A percentile compares a stretch with the other conserved stretches of the same genome.
Evolutionary conservation across 2,329 filamentous ascomycete species (phyloP).

Genomic region (Cercospora zeina): DNA sequence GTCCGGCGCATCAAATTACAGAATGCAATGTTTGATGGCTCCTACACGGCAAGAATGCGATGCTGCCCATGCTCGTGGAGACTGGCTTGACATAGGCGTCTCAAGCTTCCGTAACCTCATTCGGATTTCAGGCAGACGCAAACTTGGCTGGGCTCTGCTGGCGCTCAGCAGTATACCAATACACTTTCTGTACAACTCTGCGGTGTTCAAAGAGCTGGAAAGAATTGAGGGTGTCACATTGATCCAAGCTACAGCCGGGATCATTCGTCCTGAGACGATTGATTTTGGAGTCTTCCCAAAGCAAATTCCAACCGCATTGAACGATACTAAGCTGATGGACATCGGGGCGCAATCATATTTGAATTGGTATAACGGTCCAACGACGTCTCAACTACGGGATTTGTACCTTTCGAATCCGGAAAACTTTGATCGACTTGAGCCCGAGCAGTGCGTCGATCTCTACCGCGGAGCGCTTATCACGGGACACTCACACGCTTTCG

Average conservation of each 20-base stretch:
- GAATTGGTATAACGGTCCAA: neutral
- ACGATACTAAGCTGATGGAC: neutral
- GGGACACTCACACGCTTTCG: neutral
- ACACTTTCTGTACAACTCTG: slow-evolving; percentile 43
- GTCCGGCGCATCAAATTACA: slow-evolving; percentile 53
- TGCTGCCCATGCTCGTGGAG: slow-evolving; percentile 46
- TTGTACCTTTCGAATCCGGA: neutral
- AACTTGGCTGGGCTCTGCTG: slow-evolving; percentile 34
- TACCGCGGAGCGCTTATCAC: neutral
- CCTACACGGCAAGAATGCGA: slow-evolving; percentile 55
- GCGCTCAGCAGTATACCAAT: slow-evolving; percentile 41
- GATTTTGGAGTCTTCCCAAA: neutral
- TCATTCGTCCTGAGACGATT: slow-evolving; percentile 18
- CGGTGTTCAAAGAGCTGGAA: slow-evolving; percentile 29
- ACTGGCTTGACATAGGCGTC: slow-evolving; percentile 51
- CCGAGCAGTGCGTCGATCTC: neutral
- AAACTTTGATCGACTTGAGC: neutral
- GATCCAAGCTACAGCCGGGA: slow-evolving; percentile 30
- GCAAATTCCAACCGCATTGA: neutral
- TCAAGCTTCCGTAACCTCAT: slow-evolving; percentile 46
- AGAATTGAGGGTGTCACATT: neutral
- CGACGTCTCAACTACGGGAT: neutral
- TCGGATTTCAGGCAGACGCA: slow-evolving; percentile 29
- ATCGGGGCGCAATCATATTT: too few species aligned
- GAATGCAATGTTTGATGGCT: slow-evolving; percentile 54